These are phyloP conservation scores for Colletotrichum eremochloae DNA, from an alignment of 2,329 filamentous ascomycete species.

Conservation along the genomic window DNA sequence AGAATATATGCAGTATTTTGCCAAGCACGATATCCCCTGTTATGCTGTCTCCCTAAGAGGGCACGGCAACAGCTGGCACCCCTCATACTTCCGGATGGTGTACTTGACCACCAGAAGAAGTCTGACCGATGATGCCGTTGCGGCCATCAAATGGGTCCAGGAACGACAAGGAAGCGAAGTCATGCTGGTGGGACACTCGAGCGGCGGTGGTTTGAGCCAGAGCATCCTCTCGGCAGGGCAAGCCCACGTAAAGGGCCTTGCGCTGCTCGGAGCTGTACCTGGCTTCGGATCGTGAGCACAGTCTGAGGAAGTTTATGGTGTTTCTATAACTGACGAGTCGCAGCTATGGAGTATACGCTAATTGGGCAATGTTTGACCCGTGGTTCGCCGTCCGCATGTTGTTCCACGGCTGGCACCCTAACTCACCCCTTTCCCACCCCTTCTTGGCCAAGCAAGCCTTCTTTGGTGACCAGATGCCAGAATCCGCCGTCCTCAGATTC, in stretches of 20 bases:
- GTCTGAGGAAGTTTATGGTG: too few species aligned
- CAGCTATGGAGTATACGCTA: conserved; percentile 57
- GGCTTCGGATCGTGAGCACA: conserved; percentile 60
- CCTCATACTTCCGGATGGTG: conserved; percentile 62
- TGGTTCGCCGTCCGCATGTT: conserved; percentile 62
- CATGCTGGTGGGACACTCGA: conserved; percentile 65
- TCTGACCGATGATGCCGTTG: conserved; percentile 60
- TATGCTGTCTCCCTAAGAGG: conserved; percentile 67
- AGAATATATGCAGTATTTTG: conserved; percentile 64
- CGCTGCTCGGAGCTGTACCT: conserved; percentile 61
- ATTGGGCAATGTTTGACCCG: conserved; percentile 62
- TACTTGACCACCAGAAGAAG: conserved; percentile 58
- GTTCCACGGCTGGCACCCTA: conserved; percentile 62
- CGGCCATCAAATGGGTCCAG: conserved; percentile 56
- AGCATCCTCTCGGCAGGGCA: conserved; percentile 58
- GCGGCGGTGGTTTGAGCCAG: conserved; percentile 64
- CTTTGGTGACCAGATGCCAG: conserved; percentile 60
- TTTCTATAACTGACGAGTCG: conserved; percentile 5
- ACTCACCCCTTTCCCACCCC: conserved; percentile 65
- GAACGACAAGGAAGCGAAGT: conserved; percentile 50
- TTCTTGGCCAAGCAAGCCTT: conserved; percentile 63
- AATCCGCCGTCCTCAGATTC: conserved; percentile 56
- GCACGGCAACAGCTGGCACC: conserved; percentile 66
- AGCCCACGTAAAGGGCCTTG: conserved; percentile 59
- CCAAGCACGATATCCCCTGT: conserved; percentile 58